Percentiles rank a stretch among this genome's conserved stretches.
Evolutionary conservation across 1,284 basidiomycete species (phyloP).

Genomic region (Termitomyces sp.): DNA sequence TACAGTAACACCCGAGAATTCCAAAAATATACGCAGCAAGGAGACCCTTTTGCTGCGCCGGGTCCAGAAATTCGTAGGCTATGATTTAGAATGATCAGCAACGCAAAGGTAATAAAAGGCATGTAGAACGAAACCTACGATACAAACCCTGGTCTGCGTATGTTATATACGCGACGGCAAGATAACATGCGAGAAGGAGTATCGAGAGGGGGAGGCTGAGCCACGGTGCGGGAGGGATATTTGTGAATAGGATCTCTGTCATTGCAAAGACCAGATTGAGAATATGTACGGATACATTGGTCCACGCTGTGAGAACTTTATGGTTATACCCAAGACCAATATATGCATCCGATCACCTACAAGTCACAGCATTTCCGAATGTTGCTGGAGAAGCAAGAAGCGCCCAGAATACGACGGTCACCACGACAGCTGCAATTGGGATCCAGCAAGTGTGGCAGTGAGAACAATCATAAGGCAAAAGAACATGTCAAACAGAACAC

Average conservation of each 20-base stretch:
- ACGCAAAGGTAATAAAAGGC: neutral
- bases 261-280: slow-evolving; percentile 55
- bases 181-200: slow-evolving; percentile 49
- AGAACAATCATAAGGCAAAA: neutral
- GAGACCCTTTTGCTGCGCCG: slow-evolving; percentile 21
- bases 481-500: neutral
- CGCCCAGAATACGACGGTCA: slow-evolving; percentile 65
- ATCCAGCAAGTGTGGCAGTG: neutral
- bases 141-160: slow-evolving; percentile 56
- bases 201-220: slow-evolving; percentile 41
- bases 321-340: neutral
- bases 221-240: slow-evolving; percentile 50
- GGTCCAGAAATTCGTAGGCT: slow-evolving; percentile 33
- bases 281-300: slow-evolving; percentile 56
- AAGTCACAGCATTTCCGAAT: slow-evolving; percentile 32
- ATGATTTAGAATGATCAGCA: neutral
- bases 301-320: slow-evolving; percentile 43
- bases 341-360: slow-evolving; percentile 25
- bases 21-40: slow-evolving; percentile 52
- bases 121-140: slow-evolving; percentile 36
- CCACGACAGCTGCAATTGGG: slow-evolving; percentile 48
- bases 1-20: slow-evolving; percentile 39
- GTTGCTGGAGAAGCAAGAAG: slow-evolving; percentile 41
- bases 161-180: slow-evolving; percentile 65
- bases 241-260: slow-evolving; percentile 55